phyloP scores from a whole-genome alignment of 306 rosid species.

The Lotus japonicus region DNA sequence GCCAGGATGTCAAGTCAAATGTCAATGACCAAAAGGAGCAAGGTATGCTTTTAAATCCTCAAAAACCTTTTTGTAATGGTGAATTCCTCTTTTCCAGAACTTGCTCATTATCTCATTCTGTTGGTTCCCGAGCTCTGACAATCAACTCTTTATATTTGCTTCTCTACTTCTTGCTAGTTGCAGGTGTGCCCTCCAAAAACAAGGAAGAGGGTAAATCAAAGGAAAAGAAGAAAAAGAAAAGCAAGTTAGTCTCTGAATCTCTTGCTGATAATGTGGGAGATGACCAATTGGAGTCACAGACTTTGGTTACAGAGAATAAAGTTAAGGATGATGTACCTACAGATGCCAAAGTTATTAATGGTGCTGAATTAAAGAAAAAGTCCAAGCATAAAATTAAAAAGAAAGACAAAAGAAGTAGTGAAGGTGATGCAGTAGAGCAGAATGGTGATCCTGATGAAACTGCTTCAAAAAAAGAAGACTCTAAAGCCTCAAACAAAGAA shows the following conservation, averaged over 20 bases:
- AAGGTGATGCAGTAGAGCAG: slow-evolving; percentile 33
- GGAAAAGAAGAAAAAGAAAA: slow-evolving; percentile 57
- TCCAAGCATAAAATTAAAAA: slow-evolving; percentile 53
- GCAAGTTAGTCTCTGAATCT: slow-evolving; percentile 38
- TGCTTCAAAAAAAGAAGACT: slow-evolving; percentile 24
- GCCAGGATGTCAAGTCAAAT: slow-evolving; percentile 32
- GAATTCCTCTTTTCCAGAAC: neutral
- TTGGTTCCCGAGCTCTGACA: neutral
- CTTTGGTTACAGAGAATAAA: slow-evolving; percentile 24
- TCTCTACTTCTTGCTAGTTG: slow-evolving; percentile 12
- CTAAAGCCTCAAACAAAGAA: slow-evolving; percentile 24
- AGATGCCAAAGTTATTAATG: slow-evolving; percentile 27
- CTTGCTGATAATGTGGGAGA: slow-evolving; percentile 20
- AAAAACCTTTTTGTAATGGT: neutral
- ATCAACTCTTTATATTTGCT: neutral
- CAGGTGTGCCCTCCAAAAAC: slow-evolving; percentile 18
- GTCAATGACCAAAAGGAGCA: slow-evolving; percentile 29
- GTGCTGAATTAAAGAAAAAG: slow-evolving; percentile 35
- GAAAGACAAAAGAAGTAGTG: slow-evolving; percentile 33
- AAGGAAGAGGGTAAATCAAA: slow-evolving; percentile 29
- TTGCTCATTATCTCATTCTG: neutral
- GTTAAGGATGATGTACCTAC: slow-evolving; percentile 18
- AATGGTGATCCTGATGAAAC: slow-evolving; percentile 24
- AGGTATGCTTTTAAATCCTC: slow-evolving; percentile 38
- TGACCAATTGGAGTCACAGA: slow-evolving; percentile 15